Evolutionary conservation across 371 early-diverging fungal species (phyloP).

Genomic region (Batrachochytrium dendrobatidis): DNA sequence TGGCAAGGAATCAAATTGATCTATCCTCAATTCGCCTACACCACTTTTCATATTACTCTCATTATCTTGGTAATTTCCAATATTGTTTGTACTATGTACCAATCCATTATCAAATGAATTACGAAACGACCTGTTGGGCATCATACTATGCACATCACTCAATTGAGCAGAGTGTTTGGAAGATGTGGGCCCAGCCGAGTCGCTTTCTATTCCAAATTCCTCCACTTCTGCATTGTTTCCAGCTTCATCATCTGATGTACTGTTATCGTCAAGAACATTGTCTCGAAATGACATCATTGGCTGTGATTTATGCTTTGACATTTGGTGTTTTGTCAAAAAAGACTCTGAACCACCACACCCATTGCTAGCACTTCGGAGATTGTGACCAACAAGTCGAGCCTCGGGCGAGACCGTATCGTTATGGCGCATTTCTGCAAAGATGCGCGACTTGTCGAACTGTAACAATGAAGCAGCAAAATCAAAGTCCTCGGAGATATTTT

Average conservation of each 20-base stretch:
- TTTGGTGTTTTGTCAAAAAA: too few species aligned
- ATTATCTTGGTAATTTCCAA: too few species aligned
- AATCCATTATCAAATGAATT: too few species aligned
- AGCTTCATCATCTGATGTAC: slow-evolving; percentile 27
- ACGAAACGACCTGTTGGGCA: too few species aligned
- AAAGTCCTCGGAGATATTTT: slow-evolving; percentile 60
- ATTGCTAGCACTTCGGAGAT: slow-evolving; percentile 22
- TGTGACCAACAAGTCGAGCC: slow-evolving; percentile 57
- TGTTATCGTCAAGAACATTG: slow-evolving; percentile 26
- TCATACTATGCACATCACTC: too few species aligned
- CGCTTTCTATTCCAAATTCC: slow-evolving; percentile 17
- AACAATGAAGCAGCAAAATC: slow-evolving; percentile 71
- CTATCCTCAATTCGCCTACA: too few species aligned
- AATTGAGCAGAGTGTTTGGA: too few species aligned
- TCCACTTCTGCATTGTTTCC: slow-evolving; percentile 34
- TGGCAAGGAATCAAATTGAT: too few species aligned
- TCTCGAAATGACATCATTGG: slow-evolving; percentile 29
- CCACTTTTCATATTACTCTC: too few species aligned
- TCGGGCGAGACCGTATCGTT: slow-evolving; percentile 65
- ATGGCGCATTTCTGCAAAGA: slow-evolving; percentile 70
- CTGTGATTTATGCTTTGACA: too few species aligned
- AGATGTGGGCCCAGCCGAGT: slow-evolving; percentile 8
- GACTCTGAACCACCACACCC: too few species aligned
- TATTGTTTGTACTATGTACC: too few species aligned
- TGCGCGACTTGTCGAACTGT: slow-evolving; percentile 60